Percentiles rank a stretch among this genome's conserved stretches.
These are phyloP conservation scores for Torrubiellomyces zombiae DNA, from an alignment of 2,329 filamentous ascomycete genomes.

Conservation along the genomic window DNA sequence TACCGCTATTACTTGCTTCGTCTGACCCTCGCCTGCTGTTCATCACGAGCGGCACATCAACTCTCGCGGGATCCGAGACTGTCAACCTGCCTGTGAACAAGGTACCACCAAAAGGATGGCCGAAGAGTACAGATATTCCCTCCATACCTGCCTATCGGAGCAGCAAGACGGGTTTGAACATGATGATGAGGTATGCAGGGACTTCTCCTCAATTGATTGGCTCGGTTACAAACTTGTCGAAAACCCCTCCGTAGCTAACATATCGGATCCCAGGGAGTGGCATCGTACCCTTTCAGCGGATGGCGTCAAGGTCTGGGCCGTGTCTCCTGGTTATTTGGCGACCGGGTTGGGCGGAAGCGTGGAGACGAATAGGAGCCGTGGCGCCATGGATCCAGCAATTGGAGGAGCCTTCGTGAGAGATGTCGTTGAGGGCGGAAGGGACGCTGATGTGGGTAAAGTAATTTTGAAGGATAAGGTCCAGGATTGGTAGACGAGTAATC, in stretches of 20 bases:
- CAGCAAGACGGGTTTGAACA: constrained; percentile 7
- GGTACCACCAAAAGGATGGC: constrained; percentile 23
- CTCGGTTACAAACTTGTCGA: neutral
- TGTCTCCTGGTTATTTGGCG: constrained; percentile 27
- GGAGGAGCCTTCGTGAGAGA: constrained; percentile 17
- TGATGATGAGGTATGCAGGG: constrained; percentile 5
- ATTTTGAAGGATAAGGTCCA: constrained; percentile 8
- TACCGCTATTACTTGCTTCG: constrained; percentile 26
- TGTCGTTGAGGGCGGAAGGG: constrained; percentile 19
- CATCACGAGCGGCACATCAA: constrained; percentile 22
- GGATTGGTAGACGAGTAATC: constrained; percentile 8
- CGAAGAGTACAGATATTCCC: constrained; percentile 16
- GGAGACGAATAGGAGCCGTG: constrained; percentile 12
- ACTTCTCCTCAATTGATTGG: neutral
- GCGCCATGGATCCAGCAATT: constrained; percentile 12
- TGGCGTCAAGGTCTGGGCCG: constrained; percentile 27
- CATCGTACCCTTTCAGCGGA: constrained; percentile 21
- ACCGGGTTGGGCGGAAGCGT: constrained; percentile 20
- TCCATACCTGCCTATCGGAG: constrained; percentile 5
- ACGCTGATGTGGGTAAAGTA: constrained; percentile 18
- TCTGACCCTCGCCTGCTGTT: constrained; percentile 29
- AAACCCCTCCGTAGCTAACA: neutral
- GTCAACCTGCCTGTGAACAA: constrained; percentile 10
- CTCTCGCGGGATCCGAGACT: constrained; percentile 13
- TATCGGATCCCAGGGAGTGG: constrained; percentile 13